phyloP scores from a whole-genome alignment of 2,329 filamentous ascomycete species.

The Albophoma yamanashiensis region DNA sequence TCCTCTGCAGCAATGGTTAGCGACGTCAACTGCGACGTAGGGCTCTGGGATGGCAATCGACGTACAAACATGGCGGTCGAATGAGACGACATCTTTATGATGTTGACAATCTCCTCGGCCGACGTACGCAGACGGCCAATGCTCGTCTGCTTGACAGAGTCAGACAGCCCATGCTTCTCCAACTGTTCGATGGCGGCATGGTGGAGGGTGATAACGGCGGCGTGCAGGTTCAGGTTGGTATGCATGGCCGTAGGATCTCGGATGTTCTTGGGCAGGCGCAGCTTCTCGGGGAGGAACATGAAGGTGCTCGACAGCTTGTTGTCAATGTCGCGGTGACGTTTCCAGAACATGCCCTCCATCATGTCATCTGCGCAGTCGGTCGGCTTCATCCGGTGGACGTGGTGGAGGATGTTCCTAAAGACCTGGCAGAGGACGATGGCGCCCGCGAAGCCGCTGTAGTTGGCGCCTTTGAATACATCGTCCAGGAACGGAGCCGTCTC shows the following conservation, averaged over 20 bases:
- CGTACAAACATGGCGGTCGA: slow-evolving; percentile 57
- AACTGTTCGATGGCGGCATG: slow-evolving; percentile 80
- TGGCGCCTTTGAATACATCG: slow-evolving; percentile 49
- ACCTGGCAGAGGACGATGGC: slow-evolving; percentile 65
- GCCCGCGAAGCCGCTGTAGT: slow-evolving; percentile 61
- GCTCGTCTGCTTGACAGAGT: slow-evolving; percentile 57
- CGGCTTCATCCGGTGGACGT: slow-evolving; percentile 62
- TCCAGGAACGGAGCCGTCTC: slow-evolving; percentile 53
- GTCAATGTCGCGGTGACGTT: slow-evolving; percentile 71
- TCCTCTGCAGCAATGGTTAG: slow-evolving; percentile 15
- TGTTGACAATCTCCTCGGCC: slow-evolving; percentile 73
- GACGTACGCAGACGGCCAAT: slow-evolving; percentile 66
- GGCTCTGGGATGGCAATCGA: background rate
- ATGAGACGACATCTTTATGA: slow-evolving; percentile 71
- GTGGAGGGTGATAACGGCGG: slow-evolving; percentile 78
- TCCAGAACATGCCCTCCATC: slow-evolving; percentile 72
- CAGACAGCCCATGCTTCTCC: slow-evolving; percentile 57
- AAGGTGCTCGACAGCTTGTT: slow-evolving; percentile 69
- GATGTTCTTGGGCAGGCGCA: slow-evolving; percentile 61
- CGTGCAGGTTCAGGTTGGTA: slow-evolving; percentile 80
- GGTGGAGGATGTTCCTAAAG: slow-evolving; percentile 71
- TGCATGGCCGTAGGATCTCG: slow-evolving; percentile 67
- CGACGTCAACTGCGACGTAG: background rate
- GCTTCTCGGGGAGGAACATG: slow-evolving; percentile 63
- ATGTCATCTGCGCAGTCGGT: slow-evolving; percentile 66